Evolutionary conservation across 2,329 filamentous ascomycete species (phyloP).

Genomic region (Drechslerella dactyloides): DNA sequence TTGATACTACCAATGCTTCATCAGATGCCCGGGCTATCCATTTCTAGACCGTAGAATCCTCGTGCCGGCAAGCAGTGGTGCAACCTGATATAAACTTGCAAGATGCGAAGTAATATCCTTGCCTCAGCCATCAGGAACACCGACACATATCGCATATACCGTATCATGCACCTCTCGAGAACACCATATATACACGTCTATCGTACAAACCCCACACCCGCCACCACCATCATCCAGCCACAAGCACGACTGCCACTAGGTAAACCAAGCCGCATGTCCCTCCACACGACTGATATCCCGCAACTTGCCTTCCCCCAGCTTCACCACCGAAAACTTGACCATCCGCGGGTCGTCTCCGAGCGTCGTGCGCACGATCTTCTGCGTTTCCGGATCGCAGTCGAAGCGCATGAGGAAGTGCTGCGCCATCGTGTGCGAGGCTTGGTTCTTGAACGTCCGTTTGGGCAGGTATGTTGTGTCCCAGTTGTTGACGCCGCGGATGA

Average conservation of each 20-base stretch:
- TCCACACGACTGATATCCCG: slow-evolving; percentile 67
- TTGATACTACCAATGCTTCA: too few species aligned
- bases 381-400: slow-evolving; percentile 75
- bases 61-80: too few species aligned
- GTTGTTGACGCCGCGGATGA: slow-evolving; percentile 89
- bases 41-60: too few species aligned
- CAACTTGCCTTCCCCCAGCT: slow-evolving; percentile 72
- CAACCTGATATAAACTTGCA: too few species aligned
- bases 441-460: slow-evolving; percentile 76
- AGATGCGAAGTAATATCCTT: too few species aligned
- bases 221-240: neutral
- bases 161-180: too few species aligned
- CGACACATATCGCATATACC: too few species aligned
- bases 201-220: neutral
- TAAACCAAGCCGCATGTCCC: slow-evolving; percentile 64
- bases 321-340: slow-evolving; percentile 85
- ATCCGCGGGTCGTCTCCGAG: slow-evolving; percentile 86
- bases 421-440: slow-evolving; percentile 80
- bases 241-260: neutral
- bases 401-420: slow-evolving; percentile 99
- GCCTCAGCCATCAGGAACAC: too few species aligned
- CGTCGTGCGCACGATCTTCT: slow-evolving; percentile 75
- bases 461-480: slow-evolving; percentile 93
- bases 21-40: too few species aligned
- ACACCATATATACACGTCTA: too few species aligned